Percentiles rank a stretch among this genome's conserved stretches.
Evolutionary conservation across 2,329 filamentous ascomycete species (phyloP).

Genomic region (Penicillium aurantiogriseum): DNA sequence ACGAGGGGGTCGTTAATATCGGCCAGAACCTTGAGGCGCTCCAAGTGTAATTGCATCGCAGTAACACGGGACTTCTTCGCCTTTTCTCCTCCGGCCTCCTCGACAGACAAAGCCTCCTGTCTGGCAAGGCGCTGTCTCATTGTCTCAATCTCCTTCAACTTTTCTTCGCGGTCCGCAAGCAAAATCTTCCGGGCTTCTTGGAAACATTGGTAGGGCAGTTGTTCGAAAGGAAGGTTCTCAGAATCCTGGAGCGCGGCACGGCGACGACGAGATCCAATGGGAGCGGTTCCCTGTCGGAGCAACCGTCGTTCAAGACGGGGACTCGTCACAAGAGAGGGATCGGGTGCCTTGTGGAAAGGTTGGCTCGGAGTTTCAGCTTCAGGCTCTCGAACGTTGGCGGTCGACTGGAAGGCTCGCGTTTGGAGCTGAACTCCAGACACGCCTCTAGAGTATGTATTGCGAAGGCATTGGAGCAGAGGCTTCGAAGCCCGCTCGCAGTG

Average conservation of each 20-base stretch:
- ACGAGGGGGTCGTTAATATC: conserved; percentile 94
- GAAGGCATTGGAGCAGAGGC: conserved; percentile 44
- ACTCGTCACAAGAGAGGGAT: conserved; percentile 68
- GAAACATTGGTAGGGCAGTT: conserved; percentile 95
- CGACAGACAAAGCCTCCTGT: conserved; percentile 59
- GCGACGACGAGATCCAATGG: conserved; percentile 80
- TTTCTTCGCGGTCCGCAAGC: conserved; percentile 74
- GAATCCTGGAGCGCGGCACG: conserved; percentile 67
- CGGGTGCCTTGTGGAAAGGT: conserved; percentile 47
- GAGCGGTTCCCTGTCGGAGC: conserved; percentile 65
- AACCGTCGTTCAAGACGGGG: conserved; percentile 65
- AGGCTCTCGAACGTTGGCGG: conserved; percentile 46
- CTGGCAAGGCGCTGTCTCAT: conserved; percentile 68
- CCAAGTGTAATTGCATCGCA: conserved; percentile 69
- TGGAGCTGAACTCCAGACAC: conserved; percentile 36
- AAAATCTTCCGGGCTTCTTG: conserved; percentile 89
- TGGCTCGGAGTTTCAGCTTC: conserved; percentile 40
- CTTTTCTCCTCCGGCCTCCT: conserved; percentile 60
- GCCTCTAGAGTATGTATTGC: conserved; percentile 35
- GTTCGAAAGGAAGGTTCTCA: conserved; percentile 78
- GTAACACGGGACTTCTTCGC: conserved; percentile 66
- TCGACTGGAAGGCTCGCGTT: conserved; percentile 51
- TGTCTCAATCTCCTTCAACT: conserved; percentile 68
- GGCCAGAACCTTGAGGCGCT: conserved; percentile 79
- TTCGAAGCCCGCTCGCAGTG: conserved; percentile 45